Evolutionary conservation across 2,329 filamentous ascomycete species (phyloP).

Genomic region (Colletotrichum sp.): DNA sequence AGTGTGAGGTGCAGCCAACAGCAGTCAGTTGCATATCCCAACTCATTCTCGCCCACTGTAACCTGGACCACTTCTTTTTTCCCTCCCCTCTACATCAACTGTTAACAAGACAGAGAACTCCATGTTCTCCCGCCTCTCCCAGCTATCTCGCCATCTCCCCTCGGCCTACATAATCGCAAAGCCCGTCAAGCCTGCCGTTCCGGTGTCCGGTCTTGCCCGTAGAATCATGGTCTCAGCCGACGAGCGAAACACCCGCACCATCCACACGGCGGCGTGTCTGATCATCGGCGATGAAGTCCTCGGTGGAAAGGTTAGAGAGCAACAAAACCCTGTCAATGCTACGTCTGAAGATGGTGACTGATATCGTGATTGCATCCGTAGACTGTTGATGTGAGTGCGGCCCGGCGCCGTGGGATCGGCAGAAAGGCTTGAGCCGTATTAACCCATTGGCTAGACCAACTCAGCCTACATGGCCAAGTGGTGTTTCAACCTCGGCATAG

Average conservation of each 20-base stretch:
- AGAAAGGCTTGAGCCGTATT: neutral
- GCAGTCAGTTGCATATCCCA: neutral
- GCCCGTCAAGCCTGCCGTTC: conserved; percentile 30
- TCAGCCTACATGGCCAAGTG: conserved; percentile 69
- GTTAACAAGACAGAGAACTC: conserved; percentile 4
- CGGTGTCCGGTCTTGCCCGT: conserved; percentile 28
- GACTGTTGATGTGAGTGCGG: conserved; percentile 44
- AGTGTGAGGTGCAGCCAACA: neutral
- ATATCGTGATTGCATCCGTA: conserved; percentile 16
- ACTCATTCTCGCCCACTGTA: neutral
- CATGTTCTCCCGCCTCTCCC: conserved; percentile 81
- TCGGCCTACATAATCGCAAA: conserved; percentile 18
- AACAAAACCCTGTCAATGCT: neutral
- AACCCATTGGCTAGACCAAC: conserved; percentile 56
- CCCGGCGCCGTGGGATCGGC: neutral
- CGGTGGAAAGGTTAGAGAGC: conserved; percentile 77
- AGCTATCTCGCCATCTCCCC: conserved; percentile 73
- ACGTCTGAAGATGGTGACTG: neutral
- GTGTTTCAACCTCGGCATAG: conserved; percentile 67
- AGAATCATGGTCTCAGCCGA: conserved; percentile 53
- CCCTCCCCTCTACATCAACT: neutral
- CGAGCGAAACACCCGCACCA: conserved; percentile 67
- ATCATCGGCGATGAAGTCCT: conserved; percentile 98
- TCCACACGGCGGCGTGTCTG: conserved; percentile 88
- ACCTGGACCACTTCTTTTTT: neutral